These are phyloP conservation scores for Angomonas deanei DNA, from an alignment of 208 protist genomes.

Conservation along the genomic window DNA sequence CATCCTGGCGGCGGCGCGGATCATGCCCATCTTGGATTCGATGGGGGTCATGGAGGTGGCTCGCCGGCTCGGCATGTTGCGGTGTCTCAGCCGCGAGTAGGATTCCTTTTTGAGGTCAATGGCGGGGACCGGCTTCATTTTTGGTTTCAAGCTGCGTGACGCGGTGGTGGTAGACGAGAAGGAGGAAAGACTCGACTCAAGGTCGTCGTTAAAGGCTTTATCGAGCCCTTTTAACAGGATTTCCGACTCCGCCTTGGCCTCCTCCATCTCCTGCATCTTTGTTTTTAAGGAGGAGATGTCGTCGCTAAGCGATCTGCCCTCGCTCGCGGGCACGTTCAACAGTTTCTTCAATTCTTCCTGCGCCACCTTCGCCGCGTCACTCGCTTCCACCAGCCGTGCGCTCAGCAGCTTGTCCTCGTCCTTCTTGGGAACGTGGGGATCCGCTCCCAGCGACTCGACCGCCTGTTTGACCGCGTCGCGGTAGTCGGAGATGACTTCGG, in stretches of 20 bases:
- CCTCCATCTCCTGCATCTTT: slow-evolving; percentile 37
- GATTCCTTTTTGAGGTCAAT: slow-evolving; percentile 10
- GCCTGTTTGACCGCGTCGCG: not conserved
- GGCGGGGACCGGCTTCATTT: slow-evolving; percentile 45
- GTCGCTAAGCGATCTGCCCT: slow-evolving; percentile 18
- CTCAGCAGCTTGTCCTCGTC: slow-evolving; percentile 4
- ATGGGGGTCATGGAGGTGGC: not conserved
- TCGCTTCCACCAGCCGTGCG: slow-evolving; percentile 19
- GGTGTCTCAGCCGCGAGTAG: slow-evolving; percentile 17
- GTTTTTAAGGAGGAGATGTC: slow-evolving; percentile 23
- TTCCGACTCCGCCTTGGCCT: slow-evolving; percentile 31
- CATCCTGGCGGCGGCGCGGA: slow-evolving; percentile 12
- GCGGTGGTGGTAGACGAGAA: slow-evolving; percentile 14
- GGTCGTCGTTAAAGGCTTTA: slow-evolving; percentile 30
- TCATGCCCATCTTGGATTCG: not conserved
- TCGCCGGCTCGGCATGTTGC: slow-evolving; percentile 12
- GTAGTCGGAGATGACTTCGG: not conserved
- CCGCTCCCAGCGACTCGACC: slow-evolving; percentile 27
- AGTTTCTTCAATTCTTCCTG: slow-evolving; percentile 30
- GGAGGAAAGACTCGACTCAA: slow-evolving; percentile 7
- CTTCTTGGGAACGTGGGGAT: slow-evolving; percentile 13
- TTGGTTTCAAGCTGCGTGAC: slow-evolving; percentile 30
- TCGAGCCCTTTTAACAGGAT: slow-evolving; percentile 29
- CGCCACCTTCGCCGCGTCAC: slow-evolving; percentile 26
- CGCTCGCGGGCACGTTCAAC: slow-evolving; percentile 13